A percentile compares a stretch with the other conserved stretches of the same genome.
These are phyloP conservation scores for Trichosporon sp. DNA, from an alignment of 1,284 basidiomycete genomes.

Conservation along the genomic window DNA sequence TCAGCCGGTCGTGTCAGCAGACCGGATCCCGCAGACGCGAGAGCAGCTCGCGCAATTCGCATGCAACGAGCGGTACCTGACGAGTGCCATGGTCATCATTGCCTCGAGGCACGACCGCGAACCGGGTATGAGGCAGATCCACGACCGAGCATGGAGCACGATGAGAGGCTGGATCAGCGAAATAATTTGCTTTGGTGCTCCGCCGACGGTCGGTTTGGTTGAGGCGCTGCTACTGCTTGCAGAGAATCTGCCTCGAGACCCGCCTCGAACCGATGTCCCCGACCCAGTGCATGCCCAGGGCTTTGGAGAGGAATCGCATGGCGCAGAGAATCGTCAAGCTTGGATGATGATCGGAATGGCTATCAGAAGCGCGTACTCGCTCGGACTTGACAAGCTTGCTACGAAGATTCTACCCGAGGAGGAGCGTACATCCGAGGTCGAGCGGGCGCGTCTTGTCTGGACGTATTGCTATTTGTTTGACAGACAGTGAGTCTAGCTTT, in stretches of 20 bases:
- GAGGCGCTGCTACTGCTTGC: conserved; percentile 45
- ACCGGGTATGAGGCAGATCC: conserved; percentile 34
- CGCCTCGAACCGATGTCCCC: conserved; percentile 13
- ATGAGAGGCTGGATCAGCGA: conserved; percentile 46
- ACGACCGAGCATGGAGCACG: conserved; percentile 39
- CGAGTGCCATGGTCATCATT: conserved; percentile 49
- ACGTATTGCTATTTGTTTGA: conserved; percentile 49
- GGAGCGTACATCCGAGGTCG: conserved; percentile 37
- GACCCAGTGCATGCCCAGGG: conserved; percentile 31
- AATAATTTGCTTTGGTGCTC: conserved; percentile 41
- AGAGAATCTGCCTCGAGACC: conserved; percentile 45
- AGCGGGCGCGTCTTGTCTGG: conserved; percentile 44
- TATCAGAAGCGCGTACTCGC: conserved; percentile 41
- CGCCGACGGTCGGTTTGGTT: conserved; percentile 43
- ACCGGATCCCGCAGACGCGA: conserved; percentile 42
- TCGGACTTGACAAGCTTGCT: conserved; percentile 44
- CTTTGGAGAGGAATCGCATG: conserved; percentile 37
- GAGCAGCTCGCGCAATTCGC: conserved; percentile 46
- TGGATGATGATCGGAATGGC: conserved; percentile 47
- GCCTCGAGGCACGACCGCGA: conserved; percentile 41
- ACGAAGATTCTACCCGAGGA: conserved; percentile 32
- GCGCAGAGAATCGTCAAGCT: conserved; percentile 44
- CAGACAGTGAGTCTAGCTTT: conserved; percentile 31
- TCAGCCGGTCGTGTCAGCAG: conserved; percentile 48
- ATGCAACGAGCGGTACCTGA: conserved; percentile 45